Conservation (phyloP, 257 asterid species). For the Solanum chaucha region DNA sequence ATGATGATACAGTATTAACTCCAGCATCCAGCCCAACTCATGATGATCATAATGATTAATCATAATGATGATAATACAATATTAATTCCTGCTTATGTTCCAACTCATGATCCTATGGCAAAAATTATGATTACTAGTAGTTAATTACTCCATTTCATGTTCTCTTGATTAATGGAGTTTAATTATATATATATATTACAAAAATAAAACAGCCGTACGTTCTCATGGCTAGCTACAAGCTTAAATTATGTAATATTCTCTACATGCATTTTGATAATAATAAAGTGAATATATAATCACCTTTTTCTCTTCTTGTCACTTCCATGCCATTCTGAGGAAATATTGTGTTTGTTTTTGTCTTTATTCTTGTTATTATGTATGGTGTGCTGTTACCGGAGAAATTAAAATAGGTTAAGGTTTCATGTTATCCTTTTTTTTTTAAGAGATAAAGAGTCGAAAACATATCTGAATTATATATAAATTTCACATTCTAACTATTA, state of each 20-base stretch:
- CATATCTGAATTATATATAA: too few species aligned
- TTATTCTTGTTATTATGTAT: background rate
- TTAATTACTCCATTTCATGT: background rate
- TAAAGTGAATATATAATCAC: background rate
- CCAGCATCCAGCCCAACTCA: too few species aligned
- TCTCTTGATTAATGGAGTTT: background rate
- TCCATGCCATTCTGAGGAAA: background rate
- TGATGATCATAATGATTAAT: too few species aligned
- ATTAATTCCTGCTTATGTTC: too few species aligned
- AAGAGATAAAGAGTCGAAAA: background rate
- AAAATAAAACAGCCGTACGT: background rate
- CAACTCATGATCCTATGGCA: background rate
- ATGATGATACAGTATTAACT: too few species aligned
- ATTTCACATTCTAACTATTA: too few species aligned
- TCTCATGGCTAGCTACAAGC: background rate
- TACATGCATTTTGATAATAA: too few species aligned
- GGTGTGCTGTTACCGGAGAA: background rate
- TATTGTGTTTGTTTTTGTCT: background rate
- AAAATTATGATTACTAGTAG: background rate
- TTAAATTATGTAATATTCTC: too few species aligned
- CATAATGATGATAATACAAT: too few species aligned
- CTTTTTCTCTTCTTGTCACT: background rate
- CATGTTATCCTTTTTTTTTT: background rate
- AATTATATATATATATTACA: too few species aligned
- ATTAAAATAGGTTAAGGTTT: background rate